Base-by-base conservation (phyloP, 2,329 filamentous ascomycete species). In the Arthrobotrys musiformis region DNA sequence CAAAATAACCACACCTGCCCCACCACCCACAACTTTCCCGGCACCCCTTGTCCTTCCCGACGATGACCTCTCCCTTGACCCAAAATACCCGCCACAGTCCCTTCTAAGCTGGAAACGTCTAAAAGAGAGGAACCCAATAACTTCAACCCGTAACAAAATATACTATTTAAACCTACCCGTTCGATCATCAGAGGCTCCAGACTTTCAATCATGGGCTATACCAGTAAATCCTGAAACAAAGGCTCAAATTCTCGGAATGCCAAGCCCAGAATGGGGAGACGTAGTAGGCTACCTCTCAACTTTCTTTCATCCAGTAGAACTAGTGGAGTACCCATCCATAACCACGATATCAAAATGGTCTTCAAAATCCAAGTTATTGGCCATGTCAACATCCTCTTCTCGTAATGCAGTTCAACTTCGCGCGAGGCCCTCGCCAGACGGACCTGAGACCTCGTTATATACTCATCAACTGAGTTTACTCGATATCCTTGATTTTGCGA, bases 401-500 rank as follows among this genome's bases (percentile, higher is more conserved):
- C 87, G 89, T 56, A 82, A 82, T 0, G 44, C 84, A 0, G 88
- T 88, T 13, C 42, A 46, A 24, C 24, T 75, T 5, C 62, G 70
- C 1, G n/a, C 28, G 17, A 35, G 70, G 2, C 24, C 40, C 8
- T 40, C 62, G 15, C 70, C 62, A 8, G 46, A 61, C 15, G 70
- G 70, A 1, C 35, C 42, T 4, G 62, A 75, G 35, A 40, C 52
- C 2, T 50, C 70, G 6, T 75, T 62, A 13, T 75, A 54, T 26
- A 63, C 79, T 0, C 83, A 83, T 11, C 89, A 90, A 79, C 81
- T 91, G 1, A 88, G 90, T 67, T 84, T 91, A 0, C 83, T 87
- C 50, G 89, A 91, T 79, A 83, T 91, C 1, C 84, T 91, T 0
- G 89, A 91, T 79, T 86, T 84, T 0, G 85, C 87, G 0, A 85